Percentiles rank a stretch among this genome's conserved stretches.
These are phyloP conservation scores for Geotrichum australiense DNA, from an alignment of 1,139 yeast species.

Conservation along the genomic window DNA sequence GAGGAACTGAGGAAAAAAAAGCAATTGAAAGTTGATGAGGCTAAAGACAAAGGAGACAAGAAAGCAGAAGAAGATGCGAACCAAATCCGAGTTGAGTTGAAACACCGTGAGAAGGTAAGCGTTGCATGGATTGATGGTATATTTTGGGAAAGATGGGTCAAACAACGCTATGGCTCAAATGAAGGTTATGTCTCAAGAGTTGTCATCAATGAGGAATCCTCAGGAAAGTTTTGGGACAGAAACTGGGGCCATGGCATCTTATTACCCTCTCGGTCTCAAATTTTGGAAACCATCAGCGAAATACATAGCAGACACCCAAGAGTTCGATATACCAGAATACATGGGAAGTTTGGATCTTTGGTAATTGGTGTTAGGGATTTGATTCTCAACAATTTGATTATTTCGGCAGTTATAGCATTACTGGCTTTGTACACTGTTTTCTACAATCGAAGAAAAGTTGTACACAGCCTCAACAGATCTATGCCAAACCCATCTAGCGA, in stretches of 20 bases:
- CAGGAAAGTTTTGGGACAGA: constrained; percentile 32
- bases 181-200: constrained; percentile 24
- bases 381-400: constrained; percentile 6
- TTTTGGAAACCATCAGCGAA: constrained; percentile 28
- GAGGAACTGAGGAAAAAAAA: constrained; percentile 31
- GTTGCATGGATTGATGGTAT: constrained; percentile 37
- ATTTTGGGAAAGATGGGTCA: constrained; percentile 35
- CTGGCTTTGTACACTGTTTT: not conserved
- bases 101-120: constrained; percentile 29
- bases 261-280: constrained; percentile 25
- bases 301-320: constrained; percentile 5
- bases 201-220: constrained; percentile 29
- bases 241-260: constrained; percentile 26
- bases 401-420: not conserved
- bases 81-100: constrained; percentile 26
- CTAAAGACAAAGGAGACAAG: constrained; percentile 31
- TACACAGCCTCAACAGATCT: no score
- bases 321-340: not conserved
- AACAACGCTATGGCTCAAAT: constrained; percentile 29
- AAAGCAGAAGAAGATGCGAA: constrained; percentile 31
- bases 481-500: no score
- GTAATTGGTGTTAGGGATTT: not conserved
- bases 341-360: not conserved
- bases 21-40: constrained; percentile 33
- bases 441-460: not conserved